Evolutionary conservation across 176 grass and related monocot genomes (phyloP), one percentile per base, ranked within the genome.

Genomic region (Poa pratensis): DNA sequence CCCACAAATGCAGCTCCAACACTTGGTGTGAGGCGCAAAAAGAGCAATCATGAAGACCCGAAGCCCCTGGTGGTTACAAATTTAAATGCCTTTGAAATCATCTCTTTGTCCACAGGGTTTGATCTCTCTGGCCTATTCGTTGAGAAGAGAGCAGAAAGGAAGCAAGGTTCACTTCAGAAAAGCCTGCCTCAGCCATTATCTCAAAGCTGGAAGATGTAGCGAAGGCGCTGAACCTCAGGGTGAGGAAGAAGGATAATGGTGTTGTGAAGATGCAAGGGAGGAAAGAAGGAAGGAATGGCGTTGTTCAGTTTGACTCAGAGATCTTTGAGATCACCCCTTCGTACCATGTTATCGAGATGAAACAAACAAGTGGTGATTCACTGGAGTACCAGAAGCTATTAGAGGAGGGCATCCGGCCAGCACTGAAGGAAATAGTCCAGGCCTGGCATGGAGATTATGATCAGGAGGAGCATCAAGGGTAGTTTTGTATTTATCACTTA

Each of bases 81-180:
- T 42, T 70, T 97, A 75, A 97, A 97, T 88, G 94, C 94, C 45
- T 97, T 97, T 71, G 89, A 94, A 77, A 94, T 97, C 57, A 97
- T 97, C 49, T 90, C 91, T 76, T 82, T 91, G 69, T 91, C 94
- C 24, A 43, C 69, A 42, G 91, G 89, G 46, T 92, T 97, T 63
- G 87, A 94, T 69, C 77, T 97, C 2, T 97, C 94, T 57, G 87
- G 87, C 64, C 82, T 97, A 32, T 97, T 97, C 78, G 48, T 87
- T 6, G 82, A 87, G 66, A 94, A 77, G 87, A 80, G 28, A 55
- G 59, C 35, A 97, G 15, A 60, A 94, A 87, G 45, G 91, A 92
- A 66, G 76, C 80, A 49, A 84, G 91, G 40, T 97, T 97, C 76
- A 92, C 94, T 55, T 94, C 89, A 82, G 86, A 88, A 26, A 82